Evolutionary conservation across 352 stramenopile genomes (phyloP).

Genomic region (Globisporangium emineosum): DNA sequence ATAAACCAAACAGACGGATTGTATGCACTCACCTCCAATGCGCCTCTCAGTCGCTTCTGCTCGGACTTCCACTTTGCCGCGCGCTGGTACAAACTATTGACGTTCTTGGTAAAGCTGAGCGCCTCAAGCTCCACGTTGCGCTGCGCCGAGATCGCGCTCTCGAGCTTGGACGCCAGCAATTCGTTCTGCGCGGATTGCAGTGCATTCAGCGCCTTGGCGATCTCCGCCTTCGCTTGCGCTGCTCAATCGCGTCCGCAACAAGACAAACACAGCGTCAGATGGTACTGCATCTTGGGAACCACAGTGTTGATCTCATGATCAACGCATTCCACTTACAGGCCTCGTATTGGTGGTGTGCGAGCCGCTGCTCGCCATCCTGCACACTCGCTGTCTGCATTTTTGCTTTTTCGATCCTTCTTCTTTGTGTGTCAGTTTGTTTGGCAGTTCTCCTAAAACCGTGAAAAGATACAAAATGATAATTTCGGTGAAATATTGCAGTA

Average conservation of each 20-base stretch:
- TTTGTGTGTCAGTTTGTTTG: not conserved
- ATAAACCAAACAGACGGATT: not conserved
- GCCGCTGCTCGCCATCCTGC: conserved; percentile 29
- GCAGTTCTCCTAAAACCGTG: not conserved
- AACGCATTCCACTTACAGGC: conserved; percentile 4
- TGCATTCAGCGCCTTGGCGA: conserved; percentile 33
- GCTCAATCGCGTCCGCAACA: not conserved
- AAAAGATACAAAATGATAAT: too few relatives aligned
- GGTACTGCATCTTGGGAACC: not conserved
- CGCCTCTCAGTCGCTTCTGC: conserved; percentile 52
- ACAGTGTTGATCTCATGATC: not conserved
- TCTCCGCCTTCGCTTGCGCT: conserved; percentile 25
- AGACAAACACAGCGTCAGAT: not conserved
- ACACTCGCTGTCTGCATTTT: conserved; percentile 14
- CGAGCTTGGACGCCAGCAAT: conserved; percentile 45
- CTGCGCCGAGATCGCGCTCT: conserved; percentile 48
- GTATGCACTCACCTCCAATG: conserved; percentile 29
- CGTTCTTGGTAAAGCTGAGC: conserved; percentile 55
- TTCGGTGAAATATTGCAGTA: too few relatives aligned
- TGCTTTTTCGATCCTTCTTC: not conserved
- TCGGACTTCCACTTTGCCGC: conserved; percentile 66
- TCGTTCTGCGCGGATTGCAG: conserved; percentile 37
- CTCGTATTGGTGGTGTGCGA: conserved; percentile 31
- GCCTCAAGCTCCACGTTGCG: conserved; percentile 56
- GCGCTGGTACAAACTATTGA: conserved; percentile 54